Evolutionary conservation across 1,284 basidiomycete genomes (phyloP), one percentile per base, ranked within the genome.

Genomic region (Apiotrichum porosum): DNA sequence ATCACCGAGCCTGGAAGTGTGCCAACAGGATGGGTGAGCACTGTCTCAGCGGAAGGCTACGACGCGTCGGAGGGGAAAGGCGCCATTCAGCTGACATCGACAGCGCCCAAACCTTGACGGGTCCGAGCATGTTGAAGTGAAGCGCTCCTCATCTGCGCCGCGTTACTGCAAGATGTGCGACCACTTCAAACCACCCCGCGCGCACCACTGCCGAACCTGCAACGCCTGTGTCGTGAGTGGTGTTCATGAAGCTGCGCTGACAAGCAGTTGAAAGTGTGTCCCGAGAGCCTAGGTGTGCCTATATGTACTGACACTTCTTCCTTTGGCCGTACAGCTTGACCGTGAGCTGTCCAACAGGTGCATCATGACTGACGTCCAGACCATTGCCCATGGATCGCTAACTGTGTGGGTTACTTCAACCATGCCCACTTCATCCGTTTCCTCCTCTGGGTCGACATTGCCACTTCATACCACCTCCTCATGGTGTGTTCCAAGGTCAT

Each of bases 391-490:
- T 74, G 69, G 68, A 65, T 71, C 26, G 66, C 63, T 19, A 67
- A 69, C 46, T 69, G 70, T 65, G 85, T 95, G 56, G 92, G 91
- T 0, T 85, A 89, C 70, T 81, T 79, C 73, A 97, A 94, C 70
- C 84, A 93, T 55, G 85, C 85, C 1, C 82, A 93, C 73, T 97
- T 97, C 67, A 76, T 95, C 47, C 85, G 92, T 18, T 97, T 97
- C 74, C 80, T 97, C 3, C 84, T 92, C 71, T 92, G 80, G 61
- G 92, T 98, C 47, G 88, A 94, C 65, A 35, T 92, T n/a, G 83
- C 65, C 18, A 72, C 69, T 5, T 60, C 80, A 2, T 93, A 89
- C 63, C 90, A 95, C 64, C 65, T 90, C 30, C 70, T 72, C 23
- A 90, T 95, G 84, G 74, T 95, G 32, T 81, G 81, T 2, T 72